A percentile compares a stretch with the other conserved stretches of the same genome.
Conservation (phyloP, 345 rosid genomes). For the Brassica incana region DNA sequence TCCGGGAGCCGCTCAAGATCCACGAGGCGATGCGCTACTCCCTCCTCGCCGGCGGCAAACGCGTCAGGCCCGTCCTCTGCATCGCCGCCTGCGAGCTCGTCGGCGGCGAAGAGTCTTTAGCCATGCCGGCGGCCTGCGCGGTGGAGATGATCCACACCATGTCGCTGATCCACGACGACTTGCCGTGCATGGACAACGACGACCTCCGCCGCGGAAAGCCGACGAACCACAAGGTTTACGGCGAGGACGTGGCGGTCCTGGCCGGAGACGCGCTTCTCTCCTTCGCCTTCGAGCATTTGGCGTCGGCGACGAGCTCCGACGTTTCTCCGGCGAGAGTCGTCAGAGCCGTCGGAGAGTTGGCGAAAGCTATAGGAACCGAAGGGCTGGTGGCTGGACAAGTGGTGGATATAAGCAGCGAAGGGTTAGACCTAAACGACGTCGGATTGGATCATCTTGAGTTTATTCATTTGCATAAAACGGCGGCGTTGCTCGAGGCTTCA, state of each 20-base stretch:
- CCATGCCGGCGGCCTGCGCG: conserved; percentile 91
- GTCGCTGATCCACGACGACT: conserved; percentile 93
- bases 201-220: conserved; percentile 95
- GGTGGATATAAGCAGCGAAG: conserved; percentile 73
- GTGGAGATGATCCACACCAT: conserved; percentile 96
- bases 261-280: conserved; percentile 91
- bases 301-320: conserved; percentile 42
- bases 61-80: conserved; percentile 82
- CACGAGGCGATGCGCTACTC: conserved; percentile 97
- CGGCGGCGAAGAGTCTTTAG: conserved; percentile 61
- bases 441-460: conserved; percentile 77
- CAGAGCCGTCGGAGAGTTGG: conserved; percentile 69
- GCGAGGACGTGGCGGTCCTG: conserved; percentile 81
- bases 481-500: conserved; percentile 71
- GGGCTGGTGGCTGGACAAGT: conserved; percentile 94
- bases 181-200: conserved; percentile 97
- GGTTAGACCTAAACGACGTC: conserved; percentile 44
- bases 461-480: conserved; percentile 89
- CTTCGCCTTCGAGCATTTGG: conserved; percentile 76
- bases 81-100: conserved; percentile 86
- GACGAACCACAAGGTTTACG: conserved; percentile 82
- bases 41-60: conserved; percentile 84
- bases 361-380: conserved; percentile 61
- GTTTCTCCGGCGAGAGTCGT: conserved; percentile 56
- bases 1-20: conserved; percentile 71